Conservation (phyloP, 2,329 filamentous ascomycete species). For the Penicillium palitans region DNA sequence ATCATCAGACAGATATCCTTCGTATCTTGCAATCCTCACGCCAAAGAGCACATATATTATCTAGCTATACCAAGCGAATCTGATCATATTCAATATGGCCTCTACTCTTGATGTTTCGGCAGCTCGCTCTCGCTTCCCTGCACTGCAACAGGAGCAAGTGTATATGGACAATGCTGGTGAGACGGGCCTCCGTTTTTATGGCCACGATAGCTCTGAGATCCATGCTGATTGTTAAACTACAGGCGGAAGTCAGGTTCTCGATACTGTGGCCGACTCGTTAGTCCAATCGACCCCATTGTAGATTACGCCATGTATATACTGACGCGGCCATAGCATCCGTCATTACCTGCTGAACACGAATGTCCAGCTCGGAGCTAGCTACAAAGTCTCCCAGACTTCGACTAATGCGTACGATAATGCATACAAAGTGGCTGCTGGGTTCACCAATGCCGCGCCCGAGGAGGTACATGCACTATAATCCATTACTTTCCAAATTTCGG, state of each 20-base stretch:
- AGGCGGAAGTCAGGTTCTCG: slow-evolving; percentile 70
- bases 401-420: slow-evolving; percentile 61
- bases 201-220: not conserved
- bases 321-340: slow-evolving; percentile 51
- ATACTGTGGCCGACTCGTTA: slow-evolving; percentile 66
- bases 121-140: slow-evolving; percentile 65
- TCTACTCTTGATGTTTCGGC: slow-evolving; percentile 55
- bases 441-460: slow-evolving; percentile 65
- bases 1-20: not conserved
- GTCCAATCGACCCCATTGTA: slow-evolving; percentile 22
- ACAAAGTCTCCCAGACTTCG: slow-evolving; percentile 60
- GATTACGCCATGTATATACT: not conserved
- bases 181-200: not conserved
- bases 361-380: slow-evolving; percentile 73
- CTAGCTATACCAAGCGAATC: not conserved
- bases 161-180: slow-evolving; percentile 68
- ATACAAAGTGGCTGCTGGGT: slow-evolving; percentile 65
- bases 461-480: slow-evolving; percentile 52
- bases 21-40: not conserved
- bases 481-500: not conserved
- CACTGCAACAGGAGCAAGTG: slow-evolving; percentile 65
- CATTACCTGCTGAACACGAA: slow-evolving; percentile 68
- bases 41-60: not conserved
- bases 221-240: not conserved
- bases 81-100: slow-evolving; percentile 22